Evolutionary conservation across 768 basidiomycete genomes (phyloP).

Genomic region (Podaxis mareebaensis): DNA sequence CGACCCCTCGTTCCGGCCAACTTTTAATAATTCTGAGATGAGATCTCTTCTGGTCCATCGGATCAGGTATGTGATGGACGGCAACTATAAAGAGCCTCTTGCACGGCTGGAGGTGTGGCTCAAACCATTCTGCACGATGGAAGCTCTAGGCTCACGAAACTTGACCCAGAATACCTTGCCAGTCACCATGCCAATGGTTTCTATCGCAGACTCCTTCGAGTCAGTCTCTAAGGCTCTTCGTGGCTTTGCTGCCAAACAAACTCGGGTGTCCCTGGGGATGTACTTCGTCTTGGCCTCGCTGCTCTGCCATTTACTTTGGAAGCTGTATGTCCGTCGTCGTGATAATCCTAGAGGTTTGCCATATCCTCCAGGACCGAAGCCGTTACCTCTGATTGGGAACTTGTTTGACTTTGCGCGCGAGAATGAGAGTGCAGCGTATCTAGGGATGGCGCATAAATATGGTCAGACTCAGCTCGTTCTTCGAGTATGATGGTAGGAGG

Average conservation of each 20-base stretch:
- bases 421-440: slow-evolving; percentile 41
- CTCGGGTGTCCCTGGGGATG: slow-evolving; percentile 10
- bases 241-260: slow-evolving; percentile 6
- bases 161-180: background rate
- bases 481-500: background rate
- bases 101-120: background rate
- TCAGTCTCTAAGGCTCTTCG: background rate
- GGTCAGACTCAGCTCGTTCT: slow-evolving; percentile 28
- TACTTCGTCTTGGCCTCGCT: slow-evolving; percentile 1
- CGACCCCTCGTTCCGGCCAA: background rate
- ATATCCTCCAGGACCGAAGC: slow-evolving; percentile 56
- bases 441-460: slow-evolving; percentile 38
- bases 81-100: background rate
- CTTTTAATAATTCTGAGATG: background rate
- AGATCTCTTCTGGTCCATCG: slow-evolving; percentile 4
- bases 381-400: slow-evolving; percentile 55
- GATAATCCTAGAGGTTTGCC: slow-evolving; percentile 32
- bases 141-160: background rate
- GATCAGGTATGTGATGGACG: slow-evolving; percentile 2
- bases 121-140: background rate
- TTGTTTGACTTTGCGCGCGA: slow-evolving; percentile 45
- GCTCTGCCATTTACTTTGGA: slow-evolving; percentile 8
- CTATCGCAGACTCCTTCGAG: background rate
- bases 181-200: background rate
- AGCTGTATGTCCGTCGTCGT: slow-evolving; percentile 11